Evolutionary conservation across 2,329 filamentous ascomycete species (phyloP), one percentile per base, ranked within the genome.

Genomic region (Curvularia lunata): DNA sequence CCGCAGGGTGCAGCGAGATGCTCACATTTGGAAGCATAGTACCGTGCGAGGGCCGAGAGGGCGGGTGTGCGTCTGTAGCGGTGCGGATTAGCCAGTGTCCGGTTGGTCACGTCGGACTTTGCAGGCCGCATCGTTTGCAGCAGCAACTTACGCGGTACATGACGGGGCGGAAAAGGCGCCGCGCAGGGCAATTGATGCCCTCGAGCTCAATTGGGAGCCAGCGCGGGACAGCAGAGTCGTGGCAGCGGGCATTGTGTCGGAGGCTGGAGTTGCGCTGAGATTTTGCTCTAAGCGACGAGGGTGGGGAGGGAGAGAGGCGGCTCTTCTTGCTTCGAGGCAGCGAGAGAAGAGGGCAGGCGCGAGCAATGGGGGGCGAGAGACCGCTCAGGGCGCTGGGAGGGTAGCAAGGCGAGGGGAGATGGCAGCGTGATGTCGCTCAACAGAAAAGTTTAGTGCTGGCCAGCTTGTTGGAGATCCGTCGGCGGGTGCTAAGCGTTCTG

Each of bases 21-120:
- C 83, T 75, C 81, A 88, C 86, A 86, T 81, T 88, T 88, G 57
- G 86, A 88, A 76, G 86, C 86, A 84, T 89, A 89, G 79, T 84
- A 88, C 77, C 86, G 81, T 66, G 85, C 82, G 67, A 89, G 81
- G 61, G 86, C 85, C 53, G 85, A 83, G 64, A 87, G 77, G 42
- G 83, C 81, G 52, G 85, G 84, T 71, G 77, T 77, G 69, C 78
- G 76, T 69, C 75, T 73, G 61, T 73, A 66, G 50, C 57, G 52
- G 45, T 59, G 28, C 34, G 47, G 65, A 68, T 75, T 67, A 75
- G 69, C 68, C 61, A 64, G 62, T 57, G 48, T 66, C 28, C 25
- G 25, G 25, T 27, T 27, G 25, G 34, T 19, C 21, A 21, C 40
- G 18, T 12, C 25, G 23, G 23, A 7, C 3, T 43, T 27, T 43